These are phyloP conservation scores for Pseudonectria buxi DNA, from an alignment of 2,329 filamentous ascomycete genomes.

Conservation along the genomic window DNA sequence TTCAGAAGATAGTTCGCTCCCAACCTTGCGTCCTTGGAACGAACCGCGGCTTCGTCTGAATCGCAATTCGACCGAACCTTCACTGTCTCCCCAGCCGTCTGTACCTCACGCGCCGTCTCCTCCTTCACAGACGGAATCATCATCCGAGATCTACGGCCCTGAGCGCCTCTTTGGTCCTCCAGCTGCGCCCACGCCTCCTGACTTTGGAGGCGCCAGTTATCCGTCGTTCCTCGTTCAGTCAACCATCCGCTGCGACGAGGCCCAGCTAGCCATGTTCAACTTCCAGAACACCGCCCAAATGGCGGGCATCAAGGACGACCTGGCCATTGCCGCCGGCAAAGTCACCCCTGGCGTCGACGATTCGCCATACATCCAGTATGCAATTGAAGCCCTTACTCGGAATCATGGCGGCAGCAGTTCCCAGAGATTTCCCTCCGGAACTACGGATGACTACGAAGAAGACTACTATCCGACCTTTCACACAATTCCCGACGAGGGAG, in stretches of 20 bases:
- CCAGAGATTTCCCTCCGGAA: constrained; percentile 40
- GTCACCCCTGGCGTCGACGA: constrained; percentile 76
- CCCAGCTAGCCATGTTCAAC: constrained; percentile 33
- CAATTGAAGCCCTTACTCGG: constrained; percentile 77
- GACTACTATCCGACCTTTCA: constrained; percentile 21
- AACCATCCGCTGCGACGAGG: constrained; percentile 32
- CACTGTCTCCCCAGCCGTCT: constrained; percentile 30
- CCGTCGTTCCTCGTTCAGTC: constrained; percentile 4
- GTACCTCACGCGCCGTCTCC: constrained; percentile 32
- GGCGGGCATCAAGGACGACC: constrained; percentile 43
- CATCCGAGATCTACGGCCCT: constrained; percentile 38
- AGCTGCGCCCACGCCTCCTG: constrained; percentile 6
- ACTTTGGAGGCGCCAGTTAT: constrained; percentile 4
- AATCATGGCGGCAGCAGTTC: constrained; percentile 57
- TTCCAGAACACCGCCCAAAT: constrained; percentile 27
- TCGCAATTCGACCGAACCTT: constrained; percentile 15
- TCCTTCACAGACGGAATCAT: constrained; percentile 29
- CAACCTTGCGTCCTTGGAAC: constrained; percentile 20
- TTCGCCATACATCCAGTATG: constrained; percentile 81
- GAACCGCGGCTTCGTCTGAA: constrained; percentile 18
- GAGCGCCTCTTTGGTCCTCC: constrained; percentile 33
- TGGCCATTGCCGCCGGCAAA: constrained; percentile 42
- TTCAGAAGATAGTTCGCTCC: constrained; percentile 18
- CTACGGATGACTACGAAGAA: constrained; percentile 26
- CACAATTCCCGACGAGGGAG: constrained; percentile 12